Evolutionary conservation across 2,329 filamentous ascomycete genomes (phyloP).

Genomic region (Didymella keratinophila): DNA sequence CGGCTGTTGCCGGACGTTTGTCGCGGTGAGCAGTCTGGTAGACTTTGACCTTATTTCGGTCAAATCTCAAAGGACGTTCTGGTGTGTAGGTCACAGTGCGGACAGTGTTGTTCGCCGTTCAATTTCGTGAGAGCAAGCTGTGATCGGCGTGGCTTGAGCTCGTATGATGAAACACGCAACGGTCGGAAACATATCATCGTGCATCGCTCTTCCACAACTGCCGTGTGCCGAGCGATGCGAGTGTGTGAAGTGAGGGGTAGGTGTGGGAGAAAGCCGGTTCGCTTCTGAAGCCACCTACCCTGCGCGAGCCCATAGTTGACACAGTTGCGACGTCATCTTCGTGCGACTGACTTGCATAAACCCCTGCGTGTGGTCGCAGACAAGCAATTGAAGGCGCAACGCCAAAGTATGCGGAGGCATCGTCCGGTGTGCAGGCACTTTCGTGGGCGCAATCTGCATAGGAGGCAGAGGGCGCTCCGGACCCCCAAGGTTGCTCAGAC

Average conservation of each 20-base stretch:
- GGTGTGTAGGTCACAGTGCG: background rate
- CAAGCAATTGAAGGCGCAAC: background rate
- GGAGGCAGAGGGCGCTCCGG: constrained; percentile 4
- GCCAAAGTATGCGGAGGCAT: background rate
- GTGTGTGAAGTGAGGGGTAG: constrained; percentile 4
- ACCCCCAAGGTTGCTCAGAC: background rate
- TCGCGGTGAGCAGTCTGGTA: background rate
- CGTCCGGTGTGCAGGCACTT: background rate
- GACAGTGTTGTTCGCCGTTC: background rate
- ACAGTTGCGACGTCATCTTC: background rate
- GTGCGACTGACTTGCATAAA: background rate
- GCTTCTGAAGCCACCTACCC: too few relatives aligned
- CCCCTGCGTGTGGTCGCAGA: background rate
- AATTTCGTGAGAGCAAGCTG: background rate
- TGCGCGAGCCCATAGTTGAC: background rate
- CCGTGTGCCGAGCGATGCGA: background rate
- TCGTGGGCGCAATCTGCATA: background rate
- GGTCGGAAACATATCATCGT: constrained; percentile 12
- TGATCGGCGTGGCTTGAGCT: constrained; percentile 6
- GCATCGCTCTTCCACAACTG: constrained; percentile 1
- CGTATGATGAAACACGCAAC: constrained; percentile 14
- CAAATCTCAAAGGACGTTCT: background rate
- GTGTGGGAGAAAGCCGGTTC: background rate
- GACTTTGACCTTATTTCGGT: background rate
- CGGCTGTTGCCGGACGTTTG: background rate